Evolutionary conservation across 345 rosid genomes (phyloP), one percentile per base, ranked within the genome.

Genomic region (Microcos paniculata): DNA sequence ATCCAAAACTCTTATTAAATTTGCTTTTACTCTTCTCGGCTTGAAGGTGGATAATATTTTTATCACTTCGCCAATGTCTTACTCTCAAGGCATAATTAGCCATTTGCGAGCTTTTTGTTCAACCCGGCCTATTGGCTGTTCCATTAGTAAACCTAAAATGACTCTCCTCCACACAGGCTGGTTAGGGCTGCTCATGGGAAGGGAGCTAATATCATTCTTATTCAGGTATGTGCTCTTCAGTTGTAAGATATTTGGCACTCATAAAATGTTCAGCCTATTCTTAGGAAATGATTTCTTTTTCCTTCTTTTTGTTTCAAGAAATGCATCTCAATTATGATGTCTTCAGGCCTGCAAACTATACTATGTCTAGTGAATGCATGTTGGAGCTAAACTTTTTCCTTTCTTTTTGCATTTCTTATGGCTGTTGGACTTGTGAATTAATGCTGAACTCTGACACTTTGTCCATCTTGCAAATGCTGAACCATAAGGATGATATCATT

Each of bases 191-290:
- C 92, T 82, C 91, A 89, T 73, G 79, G 66, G 1, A 90, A 89
- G 77, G 95, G 94, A 71, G 97, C 98, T 8, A 88, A 92, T 71
- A 88, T 93, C 77, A 84, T 96, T 87, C 99, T 93, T 78, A 87
- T 96, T 84, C 97, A 93, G 97, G 99, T 87, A 53, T 49, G 23
- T 73, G 55, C 71, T 74, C 24, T 43, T 74, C 5, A 65, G 18
- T 52, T 53, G 19, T 56, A 19, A 33, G 24, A 48, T 46, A 15
- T 63, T 31, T 23, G 1, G 40, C 49, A 21, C 56, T 38, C 48
- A 33, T 49, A 4, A 31, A 15, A 35, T 40, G 52, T 57, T 72
- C 35, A 42, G 16, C 52, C 21, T 57, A 51, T 23, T 55, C 51
- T 33, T 33, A 56, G 51, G 23, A 59, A 31, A 23, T 49, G 51